Evolutionary conservation across 2,329 filamentous ascomycete species (phyloP).

Genomic region (Trichoderma semiorbis): DNA sequence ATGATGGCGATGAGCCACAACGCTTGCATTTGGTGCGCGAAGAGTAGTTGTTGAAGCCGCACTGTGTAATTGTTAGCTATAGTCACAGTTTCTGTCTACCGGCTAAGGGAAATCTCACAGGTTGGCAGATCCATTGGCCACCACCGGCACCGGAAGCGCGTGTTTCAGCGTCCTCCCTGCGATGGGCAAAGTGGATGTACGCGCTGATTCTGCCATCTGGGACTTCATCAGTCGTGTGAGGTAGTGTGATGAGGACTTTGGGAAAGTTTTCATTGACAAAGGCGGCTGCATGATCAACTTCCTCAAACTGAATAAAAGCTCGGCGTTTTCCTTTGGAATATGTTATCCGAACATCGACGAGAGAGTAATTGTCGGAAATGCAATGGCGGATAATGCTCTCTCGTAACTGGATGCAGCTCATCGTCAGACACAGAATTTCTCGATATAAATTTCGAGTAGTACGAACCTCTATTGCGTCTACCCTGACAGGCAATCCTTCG

Average conservation of each 20-base stretch:
- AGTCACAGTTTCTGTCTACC: background rate
- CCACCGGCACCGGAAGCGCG: constrained; percentile 20
- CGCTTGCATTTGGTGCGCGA: constrained; percentile 38
- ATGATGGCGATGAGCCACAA: constrained; percentile 33
- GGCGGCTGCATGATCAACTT: constrained; percentile 37
- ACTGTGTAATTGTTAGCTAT: constrained; percentile 29
- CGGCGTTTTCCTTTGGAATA: constrained; percentile 38
- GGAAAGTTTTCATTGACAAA: constrained; percentile 45
- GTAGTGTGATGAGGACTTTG: constrained; percentile 36
- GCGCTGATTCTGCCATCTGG: constrained; percentile 38
- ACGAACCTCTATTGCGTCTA: constrained; percentile 52
- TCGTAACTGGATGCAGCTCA: constrained; percentile 30
- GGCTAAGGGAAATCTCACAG: constrained; percentile 25
- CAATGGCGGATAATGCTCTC: constrained; percentile 35
- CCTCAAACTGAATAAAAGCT: constrained; percentile 42
- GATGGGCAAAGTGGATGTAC: constrained; percentile 42
- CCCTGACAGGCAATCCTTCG: constrained; percentile 49
- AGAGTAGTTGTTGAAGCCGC: constrained; percentile 40
- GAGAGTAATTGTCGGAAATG: constrained; percentile 34
- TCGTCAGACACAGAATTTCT: background rate
- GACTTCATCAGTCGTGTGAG: constrained; percentile 36
- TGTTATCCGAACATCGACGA: constrained; percentile 39
- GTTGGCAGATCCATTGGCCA: constrained; percentile 36
- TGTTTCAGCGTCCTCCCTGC: constrained; percentile 34
- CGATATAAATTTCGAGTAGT: background rate